Base-by-base conservation (phyloP, 129 eudicot species). In the Chrysanthemum lavandulifolium region DNA sequence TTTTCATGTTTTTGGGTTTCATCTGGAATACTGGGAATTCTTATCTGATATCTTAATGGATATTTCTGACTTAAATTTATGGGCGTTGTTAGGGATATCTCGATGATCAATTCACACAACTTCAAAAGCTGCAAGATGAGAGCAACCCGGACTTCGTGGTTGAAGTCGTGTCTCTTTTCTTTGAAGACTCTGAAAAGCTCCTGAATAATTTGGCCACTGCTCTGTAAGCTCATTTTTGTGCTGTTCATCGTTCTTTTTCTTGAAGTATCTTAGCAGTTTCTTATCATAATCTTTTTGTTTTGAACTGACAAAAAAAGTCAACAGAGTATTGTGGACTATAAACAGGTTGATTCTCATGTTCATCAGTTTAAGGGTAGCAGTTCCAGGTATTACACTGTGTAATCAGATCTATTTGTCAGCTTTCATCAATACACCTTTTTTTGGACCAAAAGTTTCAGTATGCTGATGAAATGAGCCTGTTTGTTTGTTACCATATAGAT, bases 281-380 rank as follows among this genome's bases (percentile, higher is more conserved):
- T 23, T 19, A 36, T 18, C 9, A 4, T 40, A 43, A 61, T 61
- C 14, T 64, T 64, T 71, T 64, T 71, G 16, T 78, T 48, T 45
- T 61, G 19, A 64, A 52, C 23, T 65, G 68, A 47, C 45, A 5
- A 64, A 71, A 40, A 77, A 86, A 88, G 95, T 76, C 86, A 82
- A 67, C 90, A 88, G 84, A 80, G 78, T 59, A 77, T 51, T 79
- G 88, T 88, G 31, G 90, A 91, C 85, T 91, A 86, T 76, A 86
- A 91, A 64, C 88, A 82, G 81, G 81, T 88, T 75, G 96, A 88
- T 88, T 80, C 96, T 70, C 75, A 86, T 82, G 92, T 86, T 79
- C 96, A 88, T 36, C 96, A 91, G 79, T 71, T 91, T 57, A 89
- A 89, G 73, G 96, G 96, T 59, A 86, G 96, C 84, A 86, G 92